These are phyloP conservation scores for Trichoderma parareesei DNA, from an alignment of 495 filamentous ascomycete genomes.

Conservation along the genomic window DNA sequence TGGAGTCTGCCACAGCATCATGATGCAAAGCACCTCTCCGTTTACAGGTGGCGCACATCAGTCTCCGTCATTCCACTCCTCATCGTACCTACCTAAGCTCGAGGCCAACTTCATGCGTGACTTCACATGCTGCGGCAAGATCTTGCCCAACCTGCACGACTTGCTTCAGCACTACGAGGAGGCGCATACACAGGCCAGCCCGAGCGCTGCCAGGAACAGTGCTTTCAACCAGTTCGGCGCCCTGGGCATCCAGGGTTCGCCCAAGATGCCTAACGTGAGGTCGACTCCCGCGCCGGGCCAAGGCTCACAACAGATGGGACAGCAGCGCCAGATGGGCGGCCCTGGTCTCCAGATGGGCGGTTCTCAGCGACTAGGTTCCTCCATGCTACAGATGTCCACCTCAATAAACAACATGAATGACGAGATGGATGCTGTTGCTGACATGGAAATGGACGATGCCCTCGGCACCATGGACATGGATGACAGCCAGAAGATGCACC, in stretches of 20 bases:
- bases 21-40: slow-evolving; percentile 94
- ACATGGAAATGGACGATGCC: slow-evolving; percentile 95
- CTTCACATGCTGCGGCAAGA: slow-evolving; percentile 86
- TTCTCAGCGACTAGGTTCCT: slow-evolving; percentile 26
- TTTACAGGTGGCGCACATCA: slow-evolving; percentile 59
- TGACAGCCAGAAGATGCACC: slow-evolving; percentile 51
- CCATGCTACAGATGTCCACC: neutral
- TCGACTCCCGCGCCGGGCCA: slow-evolving; percentile 18
- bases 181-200: slow-evolving; percentile 47
- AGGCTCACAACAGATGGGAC: slow-evolving; percentile 14
- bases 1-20: slow-evolving; percentile 53
- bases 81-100: slow-evolving; percentile 93
- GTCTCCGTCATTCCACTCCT: slow-evolving; percentile 93
- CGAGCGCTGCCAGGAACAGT: slow-evolving; percentile 16
- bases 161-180: slow-evolving; percentile 96
- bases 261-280: slow-evolving; percentile 18
- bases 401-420: slow-evolving; percentile 34
- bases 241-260: slow-evolving; percentile 12
- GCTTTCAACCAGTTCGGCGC: slow-evolving; percentile 14
- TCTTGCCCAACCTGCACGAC: slow-evolving; percentile 83
- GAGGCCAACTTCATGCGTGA: slow-evolving; percentile 96
- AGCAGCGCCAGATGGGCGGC: slow-evolving; percentile 12
- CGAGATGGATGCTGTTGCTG: slow-evolving; percentile 81
- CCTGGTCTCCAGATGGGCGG: slow-evolving; percentile 33
- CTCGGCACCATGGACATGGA: slow-evolving; percentile 54